Percentiles rank a stretch among this genome's conserved stretches.
Conservation (phyloP, 495 filamentous ascomycete genomes). For the Cairneyella variabilis region DNA sequence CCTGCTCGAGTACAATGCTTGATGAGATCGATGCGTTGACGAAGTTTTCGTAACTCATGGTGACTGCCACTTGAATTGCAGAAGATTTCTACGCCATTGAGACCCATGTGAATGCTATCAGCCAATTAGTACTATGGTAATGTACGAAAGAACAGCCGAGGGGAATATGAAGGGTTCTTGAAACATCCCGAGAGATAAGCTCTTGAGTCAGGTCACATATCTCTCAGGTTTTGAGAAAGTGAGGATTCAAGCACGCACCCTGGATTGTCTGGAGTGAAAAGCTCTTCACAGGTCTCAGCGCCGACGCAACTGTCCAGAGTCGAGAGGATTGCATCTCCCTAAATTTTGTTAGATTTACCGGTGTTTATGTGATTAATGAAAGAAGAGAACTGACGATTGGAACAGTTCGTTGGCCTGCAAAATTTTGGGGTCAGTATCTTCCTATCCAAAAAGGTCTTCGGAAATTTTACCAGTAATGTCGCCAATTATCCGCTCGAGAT, state of each 20-base stretch:
- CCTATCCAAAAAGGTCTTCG: too few relatives aligned
- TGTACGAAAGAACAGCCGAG: too few relatives aligned
- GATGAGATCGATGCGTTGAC: conserved; percentile 71
- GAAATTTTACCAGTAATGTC: conserved; percentile 60
- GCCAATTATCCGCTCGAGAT: conserved; percentile 60
- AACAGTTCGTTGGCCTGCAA: conserved; percentile 39
- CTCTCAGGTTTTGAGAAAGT: too few relatives aligned
- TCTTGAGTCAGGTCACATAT: too few relatives aligned
- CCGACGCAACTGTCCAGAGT: conserved; percentile 70
- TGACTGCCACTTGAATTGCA: conserved; percentile 74
- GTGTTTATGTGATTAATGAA: too few relatives aligned
- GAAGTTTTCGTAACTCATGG: conserved; percentile 70
- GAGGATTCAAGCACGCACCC: too few relatives aligned
- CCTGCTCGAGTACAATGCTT: conserved; percentile 73
- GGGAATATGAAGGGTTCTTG: too few relatives aligned
- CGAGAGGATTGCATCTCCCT: conserved; percentile 71
- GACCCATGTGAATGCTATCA: conserved; percentile 39
- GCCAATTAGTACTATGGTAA: too few relatives aligned
- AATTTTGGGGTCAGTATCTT: too few relatives aligned
- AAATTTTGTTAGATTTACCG: too few relatives aligned
- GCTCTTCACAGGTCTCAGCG: conserved; percentile 75
- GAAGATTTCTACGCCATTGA: conserved; percentile 71
- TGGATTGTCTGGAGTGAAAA: conserved; percentile 59
- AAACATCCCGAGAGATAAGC: too few relatives aligned
- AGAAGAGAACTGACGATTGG: too few relatives aligned